These are phyloP conservation scores for Exserohilum rostratum DNA, from an alignment of 2,329 filamentous ascomycete species.

Conservation along the genomic window DNA sequence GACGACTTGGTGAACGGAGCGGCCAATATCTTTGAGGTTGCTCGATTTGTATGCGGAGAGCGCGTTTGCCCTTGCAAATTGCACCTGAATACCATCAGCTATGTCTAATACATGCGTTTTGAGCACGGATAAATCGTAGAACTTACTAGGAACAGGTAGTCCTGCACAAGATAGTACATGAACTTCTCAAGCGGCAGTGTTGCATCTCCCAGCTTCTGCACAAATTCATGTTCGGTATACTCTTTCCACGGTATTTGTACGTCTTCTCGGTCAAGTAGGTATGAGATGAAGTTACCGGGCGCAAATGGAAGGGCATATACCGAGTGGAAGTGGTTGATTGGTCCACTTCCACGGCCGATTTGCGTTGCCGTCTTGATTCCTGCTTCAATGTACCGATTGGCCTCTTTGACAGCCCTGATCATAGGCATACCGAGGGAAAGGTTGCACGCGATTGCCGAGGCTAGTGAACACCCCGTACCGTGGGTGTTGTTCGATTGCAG, in stretches of 20 bases:
- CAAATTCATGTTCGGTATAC: constrained; percentile 84
- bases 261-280: constrained; percentile 75
- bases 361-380: constrained; percentile 70
- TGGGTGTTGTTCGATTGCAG: constrained; percentile 82
- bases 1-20: constrained; percentile 71
- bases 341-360: constrained; percentile 71
- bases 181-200: constrained; percentile 77
- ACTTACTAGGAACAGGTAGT: constrained; percentile 84
- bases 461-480: constrained; percentile 91
- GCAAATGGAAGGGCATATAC: constrained; percentile 70
- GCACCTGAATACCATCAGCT: constrained; percentile 62
- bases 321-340: constrained; percentile 81
- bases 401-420: constrained; percentile 66
- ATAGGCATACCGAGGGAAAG: constrained; percentile 66
- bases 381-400: constrained; percentile 73
- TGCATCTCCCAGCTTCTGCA: constrained; percentile 75
- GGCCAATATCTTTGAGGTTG: constrained; percentile 72
- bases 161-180: constrained; percentile 87
- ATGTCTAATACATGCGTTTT: no score
- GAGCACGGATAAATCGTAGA: not conserved
- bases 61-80: constrained; percentile 86
- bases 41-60: constrained; percentile 85
- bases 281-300: constrained; percentile 81
- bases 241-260: constrained; percentile 75
- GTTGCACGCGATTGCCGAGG: constrained; percentile 81